These are phyloP conservation scores for Simmondsia chinensis DNA, from an alignment of 148 eudicot species.

Conservation along the genomic window DNA sequence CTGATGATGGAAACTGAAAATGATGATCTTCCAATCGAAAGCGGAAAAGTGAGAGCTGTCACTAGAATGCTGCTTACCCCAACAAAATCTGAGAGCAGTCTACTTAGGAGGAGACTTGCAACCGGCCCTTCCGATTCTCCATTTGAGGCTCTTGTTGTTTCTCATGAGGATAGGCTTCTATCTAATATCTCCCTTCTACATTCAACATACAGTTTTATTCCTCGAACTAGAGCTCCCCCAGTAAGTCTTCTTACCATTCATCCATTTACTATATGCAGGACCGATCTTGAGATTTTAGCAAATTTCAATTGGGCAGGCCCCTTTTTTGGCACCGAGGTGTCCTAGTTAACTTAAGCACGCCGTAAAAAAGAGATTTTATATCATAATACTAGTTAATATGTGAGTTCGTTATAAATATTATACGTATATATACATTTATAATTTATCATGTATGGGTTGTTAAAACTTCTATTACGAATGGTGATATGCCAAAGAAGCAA, in stretches of 20 bases:
- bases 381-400: too few relatives aligned
- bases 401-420: too few relatives aligned
- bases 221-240: conserved; percentile 83
- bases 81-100: conserved; percentile 37
- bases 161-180: conserved; percentile 76
- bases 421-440: too few relatives aligned
- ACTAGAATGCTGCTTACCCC: conserved; percentile 82
- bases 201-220: conserved; percentile 80
- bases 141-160: conserved; percentile 68
- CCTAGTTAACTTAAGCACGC: too few relatives aligned
- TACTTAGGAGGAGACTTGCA: conserved; percentile 41
- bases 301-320: too few relatives aligned
- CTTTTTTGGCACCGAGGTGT: too few relatives aligned
- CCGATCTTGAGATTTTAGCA: too few relatives aligned
- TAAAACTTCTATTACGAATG: too few relatives aligned
- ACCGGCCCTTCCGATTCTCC: conserved; percentile 68
- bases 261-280: too few relatives aligned
- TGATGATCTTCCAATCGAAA: conserved; percentile 46
- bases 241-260: conserved; percentile 31
- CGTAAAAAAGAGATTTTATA: too few relatives aligned
- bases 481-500: too few relatives aligned
- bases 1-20: conserved; percentile 41
- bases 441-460: too few relatives aligned
- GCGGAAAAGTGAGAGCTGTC: conserved; percentile 77
- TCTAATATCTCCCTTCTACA: conserved; percentile 61